These are phyloP conservation scores for Smallanthus sonchifolius DNA, from an alignment of 129 eudicot genomes.

Conservation along the genomic window DNA sequence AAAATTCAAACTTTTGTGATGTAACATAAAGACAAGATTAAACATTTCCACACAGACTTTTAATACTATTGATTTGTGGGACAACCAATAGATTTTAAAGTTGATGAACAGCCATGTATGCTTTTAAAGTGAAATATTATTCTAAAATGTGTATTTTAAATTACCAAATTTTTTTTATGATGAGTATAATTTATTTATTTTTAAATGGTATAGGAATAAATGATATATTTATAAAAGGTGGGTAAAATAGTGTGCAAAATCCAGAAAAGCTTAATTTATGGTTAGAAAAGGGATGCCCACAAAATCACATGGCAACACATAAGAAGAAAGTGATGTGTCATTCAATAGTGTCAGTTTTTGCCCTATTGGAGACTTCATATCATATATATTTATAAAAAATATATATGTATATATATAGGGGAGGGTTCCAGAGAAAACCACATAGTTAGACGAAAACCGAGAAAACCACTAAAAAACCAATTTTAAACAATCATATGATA, in stretches of 20 bases:
- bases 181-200: not conserved
- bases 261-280: slow-evolving; percentile 13
- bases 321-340: slow-evolving; percentile 38
- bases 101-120: not conserved
- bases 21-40: slow-evolving; percentile 32
- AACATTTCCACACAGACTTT: slow-evolving; percentile 12
- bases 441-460: too few species aligned
- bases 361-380: slow-evolving; percentile 17
- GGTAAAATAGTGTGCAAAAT: slow-evolving; percentile 12
- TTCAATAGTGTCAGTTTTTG: slow-evolving; percentile 27
- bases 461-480: too few species aligned
- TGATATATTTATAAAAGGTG: slow-evolving; percentile 1
- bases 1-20: slow-evolving; percentile 23
- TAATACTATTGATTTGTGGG: not conserved
- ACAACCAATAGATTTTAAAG: too few species aligned
- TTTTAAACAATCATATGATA: too few species aligned
- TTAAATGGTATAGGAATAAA: slow-evolving; percentile 6
- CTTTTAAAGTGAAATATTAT: not conserved
- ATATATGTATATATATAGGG: too few species aligned
- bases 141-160: not conserved
- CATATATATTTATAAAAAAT: not conserved
- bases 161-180: not conserved
- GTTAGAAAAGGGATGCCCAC: slow-evolving; percentile 30
- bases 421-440: too few species aligned
- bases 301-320: slow-evolving; percentile 36